phyloP scores from a whole-genome alignment of 345 rosid species.

The Limnanthes douglasii region DNA sequence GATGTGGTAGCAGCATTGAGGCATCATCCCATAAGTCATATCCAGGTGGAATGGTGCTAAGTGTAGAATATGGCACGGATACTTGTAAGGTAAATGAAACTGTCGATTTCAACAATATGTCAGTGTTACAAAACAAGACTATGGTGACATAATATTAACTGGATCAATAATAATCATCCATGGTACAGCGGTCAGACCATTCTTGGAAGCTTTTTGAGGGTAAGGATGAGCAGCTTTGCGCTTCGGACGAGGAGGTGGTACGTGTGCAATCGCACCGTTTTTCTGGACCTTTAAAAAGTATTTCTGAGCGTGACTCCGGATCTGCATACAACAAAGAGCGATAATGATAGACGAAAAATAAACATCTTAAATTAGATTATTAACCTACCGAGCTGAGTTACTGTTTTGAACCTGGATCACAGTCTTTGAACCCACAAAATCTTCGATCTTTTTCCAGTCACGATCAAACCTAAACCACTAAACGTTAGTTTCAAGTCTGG shows the following conservation, averaged over 20 bases:
- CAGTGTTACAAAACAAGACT: conserved; percentile 5
- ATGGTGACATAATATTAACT: background rate
- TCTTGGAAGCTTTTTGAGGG: conserved; percentile 87
- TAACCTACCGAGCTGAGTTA: conserved; percentile 1
- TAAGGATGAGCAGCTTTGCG: conserved; percentile 95
- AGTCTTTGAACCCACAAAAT: conserved; percentile 95
- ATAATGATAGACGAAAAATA: background rate
- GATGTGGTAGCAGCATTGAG: conserved; percentile 31
- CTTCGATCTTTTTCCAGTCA: conserved; percentile 97
- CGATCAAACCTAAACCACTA: conserved; percentile 76
- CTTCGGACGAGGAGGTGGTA: conserved; percentile 96
- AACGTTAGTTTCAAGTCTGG: conserved; percentile 4
- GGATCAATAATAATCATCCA: background rate
- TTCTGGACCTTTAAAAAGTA: conserved; percentile 95
- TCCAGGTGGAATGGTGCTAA: conserved; percentile 28
- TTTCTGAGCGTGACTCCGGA: conserved; percentile 97
- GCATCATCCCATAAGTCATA: conserved; percentile 55
- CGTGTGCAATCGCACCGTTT: conserved; percentile 80
- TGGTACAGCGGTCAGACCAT: conserved; percentile 25
- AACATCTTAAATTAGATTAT: background rate
- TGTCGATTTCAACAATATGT: conserved; percentile 12
- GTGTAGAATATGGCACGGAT: conserved; percentile 30
- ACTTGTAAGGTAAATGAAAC: conserved; percentile 49
- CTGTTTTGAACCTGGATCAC: conserved; percentile 66
- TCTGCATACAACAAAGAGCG: conserved; percentile 27